A percentile compares a stretch with the other conserved stretches of the same genome.
Conservation (phyloP, 2,329 filamentous ascomycete genomes). For the Fusarium nisikadoi region DNA sequence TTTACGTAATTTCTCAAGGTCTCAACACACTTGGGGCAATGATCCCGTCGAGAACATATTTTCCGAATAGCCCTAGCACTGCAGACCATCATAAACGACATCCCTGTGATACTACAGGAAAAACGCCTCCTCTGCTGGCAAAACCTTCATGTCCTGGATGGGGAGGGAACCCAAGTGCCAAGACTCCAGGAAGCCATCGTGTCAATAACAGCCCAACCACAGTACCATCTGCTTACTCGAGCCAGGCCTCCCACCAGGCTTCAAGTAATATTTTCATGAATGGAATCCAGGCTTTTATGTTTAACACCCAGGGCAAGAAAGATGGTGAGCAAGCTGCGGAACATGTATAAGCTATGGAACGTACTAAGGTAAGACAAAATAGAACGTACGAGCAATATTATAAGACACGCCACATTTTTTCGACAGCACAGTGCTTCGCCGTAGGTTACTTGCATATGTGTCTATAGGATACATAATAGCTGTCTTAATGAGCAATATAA, state of each 20-base stretch:
- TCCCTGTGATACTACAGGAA: slow-evolving; percentile 69
- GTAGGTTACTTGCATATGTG: slow-evolving; percentile 49
- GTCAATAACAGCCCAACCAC: slow-evolving; percentile 16
- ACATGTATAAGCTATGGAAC: background rate
- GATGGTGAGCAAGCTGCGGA: slow-evolving; percentile 59
- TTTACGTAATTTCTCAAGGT: slow-evolving; percentile 49
- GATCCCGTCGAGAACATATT: slow-evolving; percentile 72
- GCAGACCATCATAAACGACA: slow-evolving; percentile 65
- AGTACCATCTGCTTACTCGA: slow-evolving; percentile 60
- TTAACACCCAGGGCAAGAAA: slow-evolving; percentile 66
- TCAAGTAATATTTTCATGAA: slow-evolving; percentile 66
- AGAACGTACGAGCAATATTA: slow-evolving; percentile 60
- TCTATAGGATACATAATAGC: slow-evolving; percentile 50
- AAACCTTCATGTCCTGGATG: slow-evolving; percentile 67
- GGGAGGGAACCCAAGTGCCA: slow-evolving; percentile 71
- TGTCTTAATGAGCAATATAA: slow-evolving; percentile 48
- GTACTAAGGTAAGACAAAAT: background rate
- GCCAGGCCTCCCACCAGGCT: slow-evolving; percentile 66
- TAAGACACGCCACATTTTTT: slow-evolving; percentile 64
- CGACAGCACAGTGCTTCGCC: slow-evolving; percentile 60
- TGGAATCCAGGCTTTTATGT: slow-evolving; percentile 62
- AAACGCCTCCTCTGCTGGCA: slow-evolving; percentile 68
- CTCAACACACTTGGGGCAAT: slow-evolving; percentile 66
- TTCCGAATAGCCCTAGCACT: slow-evolving; percentile 74
- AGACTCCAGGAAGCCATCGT: slow-evolving; percentile 51